These are phyloP conservation scores for Cryptococcus deneoformans DNA, from an alignment of 1,284 basidiomycete genomes.

Conservation along the genomic window DNA sequence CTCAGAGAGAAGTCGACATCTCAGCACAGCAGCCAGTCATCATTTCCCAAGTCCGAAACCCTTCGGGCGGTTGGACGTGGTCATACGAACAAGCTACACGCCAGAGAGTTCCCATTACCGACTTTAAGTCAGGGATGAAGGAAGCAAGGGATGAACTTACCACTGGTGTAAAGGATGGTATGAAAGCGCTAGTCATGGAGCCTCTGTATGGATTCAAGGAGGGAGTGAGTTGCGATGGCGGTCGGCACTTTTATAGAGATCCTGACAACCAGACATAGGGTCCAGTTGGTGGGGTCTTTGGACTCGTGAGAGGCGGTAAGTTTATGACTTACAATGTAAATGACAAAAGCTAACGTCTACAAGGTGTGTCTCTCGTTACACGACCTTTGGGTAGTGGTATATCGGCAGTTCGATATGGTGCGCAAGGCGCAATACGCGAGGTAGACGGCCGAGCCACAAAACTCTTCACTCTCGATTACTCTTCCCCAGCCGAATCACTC, in stretches of 20 bases:
- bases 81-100: not conserved
- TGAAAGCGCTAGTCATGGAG: not conserved
- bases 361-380: not conserved
- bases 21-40: not conserved
- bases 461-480: not conserved
- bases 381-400: not conserved
- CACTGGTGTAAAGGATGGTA: conserved; percentile 3
- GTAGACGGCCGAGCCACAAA: not conserved
- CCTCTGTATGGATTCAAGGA: no score
- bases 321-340: not conserved
- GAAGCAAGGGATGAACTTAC: conserved; percentile 1
- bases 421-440: not conserved
- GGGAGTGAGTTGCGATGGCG: no score
- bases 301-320: not conserved
- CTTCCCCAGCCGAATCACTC: not conserved
- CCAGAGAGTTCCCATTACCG: not conserved
- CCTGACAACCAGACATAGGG: not conserved
- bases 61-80: not conserved
- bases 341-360: not conserved
- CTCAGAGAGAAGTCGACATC: not conserved
- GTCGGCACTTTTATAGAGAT: no score
- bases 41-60: not conserved
- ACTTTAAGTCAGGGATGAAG: conserved; percentile 1
- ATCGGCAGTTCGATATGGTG: not conserved
- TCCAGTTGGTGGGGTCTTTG: not conserved